Percentiles rank a stretch among this genome's conserved stretches.
Conservation (phyloP, 2,329 filamentous ascomycete genomes). For the Pseudogymnoascus sp. region DNA sequence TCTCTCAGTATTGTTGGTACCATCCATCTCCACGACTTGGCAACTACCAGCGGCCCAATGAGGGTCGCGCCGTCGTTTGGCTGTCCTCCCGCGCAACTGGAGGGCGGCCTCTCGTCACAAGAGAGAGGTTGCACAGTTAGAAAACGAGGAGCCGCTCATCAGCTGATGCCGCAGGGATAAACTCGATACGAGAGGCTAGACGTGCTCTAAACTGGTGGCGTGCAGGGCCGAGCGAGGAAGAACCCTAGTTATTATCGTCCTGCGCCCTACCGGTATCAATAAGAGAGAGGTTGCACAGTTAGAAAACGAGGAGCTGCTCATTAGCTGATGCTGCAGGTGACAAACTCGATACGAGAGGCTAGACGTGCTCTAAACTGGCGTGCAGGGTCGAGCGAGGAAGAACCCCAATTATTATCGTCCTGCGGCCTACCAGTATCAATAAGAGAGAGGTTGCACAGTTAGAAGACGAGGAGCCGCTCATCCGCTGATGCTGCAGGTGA, state of each 20-base stretch:
- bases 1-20: background rate
- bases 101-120: background rate
- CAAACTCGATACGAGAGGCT: too few relatives aligned
- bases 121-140: too few relatives aligned
- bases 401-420: background rate
- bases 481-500: background rate
- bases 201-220: too few relatives aligned
- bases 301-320: background rate
- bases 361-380: too few relatives aligned
- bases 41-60: too few relatives aligned
- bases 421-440: background rate
- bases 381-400: too few relatives aligned
- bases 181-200: too few relatives aligned
- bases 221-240: too few relatives aligned
- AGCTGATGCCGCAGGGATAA: too few relatives aligned
- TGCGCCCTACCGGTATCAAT: background rate
- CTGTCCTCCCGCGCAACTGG: background rate
- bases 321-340: background rate
- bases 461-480: background rate
- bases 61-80: too few relatives aligned
- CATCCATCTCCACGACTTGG: too few relatives aligned
- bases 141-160: too few relatives aligned
- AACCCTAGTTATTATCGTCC: background rate
- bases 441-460: background rate
- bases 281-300: background rate